Evolutionary conservation across 768 basidiomycete genomes (phyloP), one percentile per base, ranked within the genome.

Genomic region (Melanogaster broomeanus): DNA sequence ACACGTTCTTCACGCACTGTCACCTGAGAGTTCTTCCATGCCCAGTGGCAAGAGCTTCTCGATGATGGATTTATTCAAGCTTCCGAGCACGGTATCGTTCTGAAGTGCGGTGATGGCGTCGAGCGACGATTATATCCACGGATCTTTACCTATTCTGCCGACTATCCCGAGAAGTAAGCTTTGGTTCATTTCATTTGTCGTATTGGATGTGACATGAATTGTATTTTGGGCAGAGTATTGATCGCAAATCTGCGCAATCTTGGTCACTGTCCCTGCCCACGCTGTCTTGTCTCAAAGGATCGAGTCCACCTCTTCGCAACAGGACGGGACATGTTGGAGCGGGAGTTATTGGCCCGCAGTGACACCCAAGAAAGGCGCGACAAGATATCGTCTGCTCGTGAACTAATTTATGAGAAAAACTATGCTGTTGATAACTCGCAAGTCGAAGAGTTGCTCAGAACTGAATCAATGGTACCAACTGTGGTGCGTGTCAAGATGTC

Each of bases 81-180:
- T 10, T 59, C n/a, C n/a, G n/a, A 12, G 27, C 55, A 59, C 27
- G 49, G 59, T 3, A 52, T 60, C 3, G 38, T 61, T 12, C 31
- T 59, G 4, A 9, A 0, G 4, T 59, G 57, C 22, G 33, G 34
- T 18, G 49, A 60, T 42, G 43, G 59, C 2, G 13, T 60, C 3
- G 18, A 40, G 11, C 13, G 31, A 16, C 31, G 25, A n/a, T 37
- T 60, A 6, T 71, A 60, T 43, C 61, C 61, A 11, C 50, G 55
- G 4, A 54, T 71, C 4, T 61, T 69, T 27, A 66, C 67, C 2
- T 69, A 69, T 42, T 61, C 63, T 31, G 67, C 70, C 2, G 65
- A 72, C 39, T 72, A 72, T 44, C 69, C 66, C 0, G 71, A 72
- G 45, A 72, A 72, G 71, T 70, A 37, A 24, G 61, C 27, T 27